Base-by-base conservation (phyloP, 768 basidiomycete genomes). In the Termitomyces sp. region DNA sequence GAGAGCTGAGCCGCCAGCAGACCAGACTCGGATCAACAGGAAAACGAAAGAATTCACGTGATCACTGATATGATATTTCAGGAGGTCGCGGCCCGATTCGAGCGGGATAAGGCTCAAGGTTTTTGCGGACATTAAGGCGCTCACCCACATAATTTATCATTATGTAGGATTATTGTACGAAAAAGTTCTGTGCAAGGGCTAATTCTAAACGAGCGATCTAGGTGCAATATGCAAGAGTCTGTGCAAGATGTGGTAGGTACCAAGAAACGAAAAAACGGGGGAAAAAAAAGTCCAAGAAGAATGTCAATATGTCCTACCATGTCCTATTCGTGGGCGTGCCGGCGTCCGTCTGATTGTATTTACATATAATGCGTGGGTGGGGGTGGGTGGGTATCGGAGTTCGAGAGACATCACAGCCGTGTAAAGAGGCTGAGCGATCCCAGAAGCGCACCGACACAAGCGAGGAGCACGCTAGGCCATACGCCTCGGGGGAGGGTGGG, bases 401-500 rank as follows among this genome's bases (percentile, higher is more conserved):
- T 8, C 13, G 1, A 33, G 12, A 51, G 13, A 42, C 39, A 24
- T 51, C 48, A 59, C 32, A 65, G 33, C 44, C 59, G 38, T 12
- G 51, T 35, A 13, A 73, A 60, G 66, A 75, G 61, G 35, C 73
- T 69, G 22, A 72, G 50, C 11, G 68, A 65, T 7, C 79, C 79
- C n/a, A 78, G 24, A 4, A 81, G 16, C 1, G 72, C 75, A 22
- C 78, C 78, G 20, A 75, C 51, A 49, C 70, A 67, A 9, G 76
- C 81, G 8, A 81, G 52, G 42, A 75, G 55, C 32, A 79, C 55
- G 32, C 75, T 71, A 28, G 72, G 64, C 71, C 71, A 73, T 15
- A 74, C 62, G n/a, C 77, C 78, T 11, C 60, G 58, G 2, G 77
- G 70, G 24, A 76, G 55, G 7, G 63, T 49, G 4, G 72, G 66